Base-by-base conservation (phyloP, 805 yeast species). In the Starmera caribaea region DNA sequence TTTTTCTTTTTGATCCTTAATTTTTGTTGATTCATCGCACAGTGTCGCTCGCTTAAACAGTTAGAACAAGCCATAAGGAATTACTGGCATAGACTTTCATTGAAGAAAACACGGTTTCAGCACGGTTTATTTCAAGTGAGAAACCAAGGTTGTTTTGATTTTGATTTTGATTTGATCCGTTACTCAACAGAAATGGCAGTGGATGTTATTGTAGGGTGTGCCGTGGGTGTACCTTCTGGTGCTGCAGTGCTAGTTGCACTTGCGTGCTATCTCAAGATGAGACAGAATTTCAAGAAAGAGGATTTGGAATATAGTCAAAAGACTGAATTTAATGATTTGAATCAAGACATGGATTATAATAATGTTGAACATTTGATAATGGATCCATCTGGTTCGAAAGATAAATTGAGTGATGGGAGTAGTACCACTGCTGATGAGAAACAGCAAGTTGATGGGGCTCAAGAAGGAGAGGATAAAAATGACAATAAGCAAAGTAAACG, bases 211-310 rank as follows among this genome's bases (percentile, higher is more conserved):
- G 76, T 72, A 3, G 77, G 76, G 3, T 65, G 73, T 45, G 73
- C 77, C 3, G 71, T 73, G 4, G 78, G 76, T 29, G 59, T 73
- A 17, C 79, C 79, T 1, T 49, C 63, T n/a, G 64, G 61, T 4
- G 45, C 69, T 9, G 66, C 68, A 2, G 11, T 66, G 1, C 14
- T 61, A 0, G 55, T 69, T 3, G 59, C 68, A 0, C 28, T 58
- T 3, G 45, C 44, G 10, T 61, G 68, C 41, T 65, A 70, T 65
- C 41, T 53, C 27, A 59, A 68, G 34, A 62, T 66, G 40, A 66
- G 59, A 40, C 48, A 55, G 41, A 58, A 65, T 34, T 55, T 62
- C 31, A 60, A 57, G 36, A 49, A 51, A 36, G 78, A 73, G 41
- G 61, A 57, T 33, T 50, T 57, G 17, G 60, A 50, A 35, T 49